Evolutionary conservation across 2,329 filamentous ascomycete genomes (phyloP), one percentile per base, ranked within the genome.

Genomic region (Fusarium tricinctum): DNA sequence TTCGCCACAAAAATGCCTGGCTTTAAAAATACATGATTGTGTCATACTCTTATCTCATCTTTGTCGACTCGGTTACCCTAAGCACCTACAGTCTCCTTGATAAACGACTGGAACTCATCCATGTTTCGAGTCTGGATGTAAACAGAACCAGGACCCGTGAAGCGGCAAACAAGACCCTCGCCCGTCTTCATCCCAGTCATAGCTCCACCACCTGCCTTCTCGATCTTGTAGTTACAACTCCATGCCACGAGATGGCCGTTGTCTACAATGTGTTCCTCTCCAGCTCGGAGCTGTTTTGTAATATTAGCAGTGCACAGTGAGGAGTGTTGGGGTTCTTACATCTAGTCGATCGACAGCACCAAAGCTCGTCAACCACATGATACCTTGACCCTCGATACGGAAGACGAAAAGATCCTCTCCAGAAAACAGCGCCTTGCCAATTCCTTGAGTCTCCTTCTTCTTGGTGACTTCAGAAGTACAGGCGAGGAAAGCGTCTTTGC

Each of bases 301-400:
- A n/a, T 35, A 35, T 35, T n/a, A 35, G 33, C 17, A 17, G 8
- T 17, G 33, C 3, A 35, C 4, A 9, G 8, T 35, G 17, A n/a
- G 33, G 4, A 35, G 17, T 6, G 7, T 17, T 9, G 3, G 1
- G 3, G 22, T 2, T 4, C 38, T 32, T 15, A 52, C 49, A n/a
- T 52, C 49, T 1, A 52, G 38, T 4, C 49, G 19, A 5, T 52
- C 49, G 1, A 52, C 49, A 9, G 49, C 49, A 9, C 49, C 49
- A 52, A 52, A 52, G 8, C 49, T 52, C 0, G 49, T 52, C 38
- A 52, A 13, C 49, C 49, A 52, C 26, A 52, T 32, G 6, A 52
- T 52, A 1, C 49, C 49, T 2, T 45, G 49, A 4, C 49, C 49
- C 8, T 52, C 49, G 8, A 52, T n/a, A 6, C 38, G 38, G n/a